phyloP scores from a whole-genome alignment of 2,329 filamentous ascomycete species.

The Fusarium kyushuense region DNA sequence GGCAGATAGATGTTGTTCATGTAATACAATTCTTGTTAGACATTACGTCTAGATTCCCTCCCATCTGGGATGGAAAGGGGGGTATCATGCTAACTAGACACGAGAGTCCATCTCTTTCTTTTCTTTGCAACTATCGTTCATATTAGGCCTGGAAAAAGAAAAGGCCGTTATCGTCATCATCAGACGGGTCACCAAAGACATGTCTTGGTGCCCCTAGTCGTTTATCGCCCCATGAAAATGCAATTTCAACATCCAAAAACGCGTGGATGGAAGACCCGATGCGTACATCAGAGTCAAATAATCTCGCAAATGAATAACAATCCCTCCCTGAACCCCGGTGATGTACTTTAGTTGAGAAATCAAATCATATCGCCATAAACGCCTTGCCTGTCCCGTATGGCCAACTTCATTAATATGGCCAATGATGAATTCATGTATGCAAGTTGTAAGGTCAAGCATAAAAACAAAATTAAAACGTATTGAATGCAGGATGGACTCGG shows the following conservation, averaged over 20 bases:
- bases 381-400: slow-evolving; percentile 40
- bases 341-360: slow-evolving; percentile 19
- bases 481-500: background rate
- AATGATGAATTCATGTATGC: slow-evolving; percentile 35
- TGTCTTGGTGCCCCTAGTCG: slow-evolving; percentile 24
- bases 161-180: slow-evolving; percentile 43
- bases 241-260: slow-evolving; percentile 31
- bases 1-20: background rate
- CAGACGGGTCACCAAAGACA: slow-evolving; percentile 30
- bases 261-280: slow-evolving; percentile 35
- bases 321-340: slow-evolving; percentile 17
- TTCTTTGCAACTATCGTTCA: slow-evolving; percentile 36
- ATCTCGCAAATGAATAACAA: slow-evolving; percentile 37
- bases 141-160: slow-evolving; percentile 25
- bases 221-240: slow-evolving; percentile 36
- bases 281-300: slow-evolving; percentile 46
- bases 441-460: slow-evolving; percentile 17
- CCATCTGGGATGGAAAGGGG: slow-evolving; percentile 16
- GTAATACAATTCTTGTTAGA: slow-evolving; percentile 35
- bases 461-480: slow-evolving; percentile 8
- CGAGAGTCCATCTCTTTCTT: slow-evolving; percentile 31
- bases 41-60: slow-evolving; percentile 42
- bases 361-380: slow-evolving; percentile 30
- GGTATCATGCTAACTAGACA: slow-evolving; percentile 36
- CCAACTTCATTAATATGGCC: slow-evolving; percentile 34